Base-by-base conservation (phyloP, 169 alveolate genomes). In the Besnoitia besnoiti region DNA sequence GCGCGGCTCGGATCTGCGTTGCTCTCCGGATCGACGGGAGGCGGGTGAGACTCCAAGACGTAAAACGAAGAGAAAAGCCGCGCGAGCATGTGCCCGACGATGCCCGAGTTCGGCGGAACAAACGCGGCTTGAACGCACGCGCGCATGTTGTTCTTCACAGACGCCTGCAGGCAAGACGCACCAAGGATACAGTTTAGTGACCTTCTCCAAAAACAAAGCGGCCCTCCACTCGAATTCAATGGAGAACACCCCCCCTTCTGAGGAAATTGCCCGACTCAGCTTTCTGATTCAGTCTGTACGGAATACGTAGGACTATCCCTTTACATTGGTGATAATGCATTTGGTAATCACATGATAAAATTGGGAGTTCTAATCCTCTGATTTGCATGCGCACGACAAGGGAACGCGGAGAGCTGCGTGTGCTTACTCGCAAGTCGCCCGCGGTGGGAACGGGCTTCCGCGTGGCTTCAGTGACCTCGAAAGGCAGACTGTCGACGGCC, bases 11-110 rank as follows among this genome's bases (percentile, higher is more conserved):
- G 80, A 30, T 67, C 80, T 67, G 35, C 80, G 24, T 19, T 35
- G 39, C 39, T 35, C 24, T 67, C 44, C 44, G 85, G 85, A 76
- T 37, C 55, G 35, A 76, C 30, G 12, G 85, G 85, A 0, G 85
- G 85, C 27, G 85, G 85, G 85, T 37, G 35, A 8, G 85, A 19
- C 85, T 40, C 55, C 55, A 76, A n/a, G 50, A 76, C 27, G 51
- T 76, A 76, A 49, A 76, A 76, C 24, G 50, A 76, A 21, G 85
- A 76, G 51, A 76, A 76, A n/a, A 37, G 39, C 10, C 27, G 12
- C 14, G 85, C 85, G 35, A 76, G 55, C 27, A 76, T 44, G 14
- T 76, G 85, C 30, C 85, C 85, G 47, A 76, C 12, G 14, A 76
- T 37, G 27, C 85, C 85, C 35, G 85, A 76, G 49, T 76, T 14